Evolutionary conservation across 179 eudicot genomes (phyloP).

Genomic region (Camellia oleifera): DNA sequence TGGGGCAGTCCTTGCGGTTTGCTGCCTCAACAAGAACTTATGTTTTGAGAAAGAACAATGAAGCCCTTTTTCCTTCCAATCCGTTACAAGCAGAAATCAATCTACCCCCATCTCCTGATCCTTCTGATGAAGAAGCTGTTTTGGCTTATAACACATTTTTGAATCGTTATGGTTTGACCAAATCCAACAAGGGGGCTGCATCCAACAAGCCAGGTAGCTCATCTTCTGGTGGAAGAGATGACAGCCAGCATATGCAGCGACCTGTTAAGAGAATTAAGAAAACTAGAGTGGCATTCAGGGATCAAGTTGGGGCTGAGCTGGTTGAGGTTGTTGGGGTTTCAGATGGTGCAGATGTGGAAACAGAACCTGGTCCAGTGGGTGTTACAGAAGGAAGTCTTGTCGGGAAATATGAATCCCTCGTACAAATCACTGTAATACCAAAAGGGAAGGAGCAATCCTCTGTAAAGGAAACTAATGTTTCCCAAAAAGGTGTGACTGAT

Average conservation of each 20-base stretch:
- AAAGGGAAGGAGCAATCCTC: constrained; percentile 63
- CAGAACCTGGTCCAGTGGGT: constrained; percentile 94
- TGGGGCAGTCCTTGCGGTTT: constrained; percentile 87
- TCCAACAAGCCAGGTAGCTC: constrained; percentile 22
- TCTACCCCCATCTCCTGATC: constrained; percentile 91
- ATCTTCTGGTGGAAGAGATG: constrained; percentile 33
- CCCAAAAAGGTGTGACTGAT: constrained; percentile 74
- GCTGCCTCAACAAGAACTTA: constrained; percentile 95
- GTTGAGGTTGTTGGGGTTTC: constrained; percentile 92
- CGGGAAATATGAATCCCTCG: constrained; percentile 92
- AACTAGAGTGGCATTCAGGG: constrained; percentile 73
- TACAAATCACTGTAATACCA: constrained; percentile 82
- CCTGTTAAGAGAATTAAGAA: constrained; percentile 68
- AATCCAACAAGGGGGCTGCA: constrained; percentile 25
- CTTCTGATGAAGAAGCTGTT: constrained; percentile 93
- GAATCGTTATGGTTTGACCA: constrained; percentile 62
- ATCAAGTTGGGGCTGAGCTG: constrained; percentile 89
- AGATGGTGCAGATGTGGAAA: constrained; percentile 96
- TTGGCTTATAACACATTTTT: constrained; percentile 81
- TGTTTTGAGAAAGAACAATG: constrained; percentile 70
- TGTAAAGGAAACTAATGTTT: constrained; percentile 47
- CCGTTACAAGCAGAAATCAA: constrained; percentile 52
- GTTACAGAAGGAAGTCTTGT: constrained; percentile 99
- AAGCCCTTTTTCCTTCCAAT: constrained; percentile 75
- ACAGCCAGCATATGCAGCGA: constrained; percentile 32